Percentiles rank a stretch among this genome's conserved stretches.
Conservation (phyloP, 75 land plant genomes). For the Isoetes taiwanensis region DNA sequence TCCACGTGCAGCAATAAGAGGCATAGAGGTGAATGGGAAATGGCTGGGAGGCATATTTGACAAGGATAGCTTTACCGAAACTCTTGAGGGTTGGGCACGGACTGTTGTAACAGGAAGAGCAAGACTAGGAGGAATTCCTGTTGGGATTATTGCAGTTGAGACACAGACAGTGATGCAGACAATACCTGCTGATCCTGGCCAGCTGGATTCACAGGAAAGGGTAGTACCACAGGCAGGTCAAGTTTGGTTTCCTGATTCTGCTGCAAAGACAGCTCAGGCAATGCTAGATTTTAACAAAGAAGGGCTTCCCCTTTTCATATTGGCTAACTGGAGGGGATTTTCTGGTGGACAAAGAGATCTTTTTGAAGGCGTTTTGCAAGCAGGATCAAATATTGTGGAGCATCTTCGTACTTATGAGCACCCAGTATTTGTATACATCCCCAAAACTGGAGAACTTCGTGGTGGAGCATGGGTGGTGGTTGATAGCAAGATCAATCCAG, state of each 20-base stretch:
- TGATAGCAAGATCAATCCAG: conserved; percentile 84
- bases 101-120: conserved; percentile 96
- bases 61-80: conserved; percentile 77
- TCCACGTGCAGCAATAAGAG: conserved; percentile 88
- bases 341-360: conserved; percentile 97
- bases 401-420: conserved; percentile 85
- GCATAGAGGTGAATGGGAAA: conserved; percentile 40
- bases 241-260: conserved; percentile 99
- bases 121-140: conserved; percentile 90
- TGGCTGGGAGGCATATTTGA: conserved; percentile 96
- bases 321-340: conserved; percentile 99
- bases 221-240: conserved; percentile 99
- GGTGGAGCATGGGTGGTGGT: conserved; percentile 99
- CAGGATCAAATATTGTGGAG: conserved; percentile 95
- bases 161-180: conserved; percentile 94
- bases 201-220: conserved; percentile 88
- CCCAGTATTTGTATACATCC: conserved; percentile 91
- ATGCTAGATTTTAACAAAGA: conserved; percentile 87
- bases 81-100: conserved; percentile 91
- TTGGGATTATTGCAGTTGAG: conserved; percentile 89
- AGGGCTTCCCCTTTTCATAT: conserved; percentile 87
- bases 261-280: conserved; percentile 90
- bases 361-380: conserved; percentile 96
- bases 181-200: conserved; percentile 98
- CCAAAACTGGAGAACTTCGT: conserved; percentile 85